A percentile compares a stretch with the other conserved stretches of the same genome.
Evolutionary conservation across 345 rosid species (phyloP).

Genomic region (Aquilaria malaccensis): DNA sequence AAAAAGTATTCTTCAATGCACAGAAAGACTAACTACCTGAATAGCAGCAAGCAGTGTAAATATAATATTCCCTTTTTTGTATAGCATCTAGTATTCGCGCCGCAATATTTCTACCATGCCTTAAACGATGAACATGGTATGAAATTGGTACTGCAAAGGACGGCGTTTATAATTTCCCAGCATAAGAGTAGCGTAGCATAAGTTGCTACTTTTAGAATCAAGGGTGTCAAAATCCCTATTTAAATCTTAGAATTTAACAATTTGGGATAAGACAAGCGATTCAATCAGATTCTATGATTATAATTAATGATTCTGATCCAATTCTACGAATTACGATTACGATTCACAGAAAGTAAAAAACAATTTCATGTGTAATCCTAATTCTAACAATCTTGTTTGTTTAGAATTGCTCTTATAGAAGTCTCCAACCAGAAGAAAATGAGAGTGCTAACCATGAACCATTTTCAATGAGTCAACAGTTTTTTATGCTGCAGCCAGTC

Average conservation of each 20-base stretch:
- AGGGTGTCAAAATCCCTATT: too few relatives aligned
- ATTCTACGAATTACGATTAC: too few relatives aligned
- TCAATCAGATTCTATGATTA: too few relatives aligned
- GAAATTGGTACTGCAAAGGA: conserved; percentile 70
- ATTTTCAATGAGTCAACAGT: conserved; percentile 87
- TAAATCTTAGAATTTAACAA: too few relatives aligned
- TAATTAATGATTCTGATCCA: too few relatives aligned
- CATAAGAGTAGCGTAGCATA: too few relatives aligned
- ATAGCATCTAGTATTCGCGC: conserved; percentile 87
- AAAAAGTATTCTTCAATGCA: too few relatives aligned
- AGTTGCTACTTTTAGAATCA: too few relatives aligned
- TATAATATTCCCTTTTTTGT: conserved; percentile 68
- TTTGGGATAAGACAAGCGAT: too few relatives aligned
- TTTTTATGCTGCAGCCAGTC: conserved; percentile 89
- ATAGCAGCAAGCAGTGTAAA: conserved; percentile 86
- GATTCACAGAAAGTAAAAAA: neutral
- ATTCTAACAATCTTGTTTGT: too few relatives aligned
- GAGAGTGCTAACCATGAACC: conserved; percentile 86
- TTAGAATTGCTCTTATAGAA: conserved; percentile 26
- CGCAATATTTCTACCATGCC: conserved; percentile 90
- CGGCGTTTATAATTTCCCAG: too few relatives aligned
- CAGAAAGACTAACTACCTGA: conserved; percentile 41
- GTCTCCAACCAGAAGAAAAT: conserved; percentile 92
- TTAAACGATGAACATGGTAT: conserved; percentile 70
- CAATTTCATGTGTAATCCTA: too few relatives aligned